Evolutionary conservation across 176 grass and related monocot species (phyloP), one percentile per base, ranked within the genome.

Genomic region (Ensete glaucum): DNA sequence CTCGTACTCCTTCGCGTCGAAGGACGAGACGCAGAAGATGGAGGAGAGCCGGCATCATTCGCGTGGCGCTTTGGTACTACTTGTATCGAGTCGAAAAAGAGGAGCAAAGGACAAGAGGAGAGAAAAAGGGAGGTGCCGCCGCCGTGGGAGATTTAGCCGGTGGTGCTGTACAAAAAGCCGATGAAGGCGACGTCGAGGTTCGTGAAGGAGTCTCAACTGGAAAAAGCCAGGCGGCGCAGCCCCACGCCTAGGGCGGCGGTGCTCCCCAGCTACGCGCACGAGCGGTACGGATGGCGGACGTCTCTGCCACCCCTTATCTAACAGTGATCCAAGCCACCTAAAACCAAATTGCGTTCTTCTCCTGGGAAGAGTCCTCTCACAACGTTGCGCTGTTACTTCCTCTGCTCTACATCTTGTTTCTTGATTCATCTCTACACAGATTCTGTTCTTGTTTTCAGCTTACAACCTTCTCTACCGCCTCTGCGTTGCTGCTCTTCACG

Each of bases 161-260:
- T 96, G 81, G 88, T 96, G 72, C 51, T 96, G 73, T 58, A 89
- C 1, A 88, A 96, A 80, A 83, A 85, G 78, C 88, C 92, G 15
- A 84, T 85, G 3, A 73, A 73, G 69, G 86, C 92, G 6, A 90
- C 92, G 16, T 89, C 92, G 3, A 86, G 92, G 14, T 96, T 96
- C 79, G 88, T 86, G 24, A 68, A 77, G 52, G 92, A 96, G 83
- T 96, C 92, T 15, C 86, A 89, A 77, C 84, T 96, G 76, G 81
- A 4, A 34, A 88, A 85, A 53, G 57, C 56, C 9, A 82, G 84
- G 7, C 76, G 81, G 27, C 89, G 88, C 62, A 86, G 88, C 34
- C 73, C 84, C 3, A 88, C 88, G 1, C 89, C 87, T 60, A 83
- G 88, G 29, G 29, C 29, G 15, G 92, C 86, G 54, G 88, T 89